Base-by-base conservation (phyloP, 805 yeast species). In the Saccharomycopsis fibuligera region DNA sequence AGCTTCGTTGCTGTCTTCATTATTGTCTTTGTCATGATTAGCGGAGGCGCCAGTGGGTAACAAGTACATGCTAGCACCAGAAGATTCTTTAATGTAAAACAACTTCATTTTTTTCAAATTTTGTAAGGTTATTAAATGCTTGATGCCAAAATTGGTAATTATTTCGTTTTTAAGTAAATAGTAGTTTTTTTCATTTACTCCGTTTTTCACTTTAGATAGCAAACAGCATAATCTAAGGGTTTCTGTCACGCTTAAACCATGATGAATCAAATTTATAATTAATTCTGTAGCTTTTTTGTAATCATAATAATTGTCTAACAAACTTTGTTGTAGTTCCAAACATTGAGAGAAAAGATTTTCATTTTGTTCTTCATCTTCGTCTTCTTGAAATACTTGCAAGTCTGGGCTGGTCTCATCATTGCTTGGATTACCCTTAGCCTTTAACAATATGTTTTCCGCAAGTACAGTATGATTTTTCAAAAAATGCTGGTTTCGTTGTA, bases 381-480 rank as follows among this genome's bases (percentile, higher is more conserved):
- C 60, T 38, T 37, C 53, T 43, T 30, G 56, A 53, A 42, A 55
- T 24, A 17, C 51, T 53, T 2, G 42, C 52, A 36, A 48, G 47
- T 27, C 37, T 12, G 29, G 10, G 16, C 19, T 29, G 43, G 66
- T 68, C 5, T 66, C 54, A 27, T 60, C 62, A 17, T 63, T 57
- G 30, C 55, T 56, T 16, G 51, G 54, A 3, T 60, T 59, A 2
- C 62, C 48, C 37, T 69, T 69, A 16, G 81, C 76, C 33, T 67
- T 64, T 10, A 67, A 60, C 58, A 86, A 66, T 1, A 86, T 70
- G 29, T 67, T 68, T 57, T 87, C 93, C 8, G 91, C 84, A n/a
- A 89, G 63, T 3, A 65, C 66, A 0, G 96, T 86, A 60, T 87
- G 96, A 49, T 77, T 75, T 54, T 83, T 77, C 25, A 93, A 74